A percentile compares a stretch with the other conserved stretches of the same genome.
These are phyloP conservation scores for Mucor plumbeus DNA, from an alignment of 371 early-diverging fungal species.

Conservation along the genomic window DNA sequence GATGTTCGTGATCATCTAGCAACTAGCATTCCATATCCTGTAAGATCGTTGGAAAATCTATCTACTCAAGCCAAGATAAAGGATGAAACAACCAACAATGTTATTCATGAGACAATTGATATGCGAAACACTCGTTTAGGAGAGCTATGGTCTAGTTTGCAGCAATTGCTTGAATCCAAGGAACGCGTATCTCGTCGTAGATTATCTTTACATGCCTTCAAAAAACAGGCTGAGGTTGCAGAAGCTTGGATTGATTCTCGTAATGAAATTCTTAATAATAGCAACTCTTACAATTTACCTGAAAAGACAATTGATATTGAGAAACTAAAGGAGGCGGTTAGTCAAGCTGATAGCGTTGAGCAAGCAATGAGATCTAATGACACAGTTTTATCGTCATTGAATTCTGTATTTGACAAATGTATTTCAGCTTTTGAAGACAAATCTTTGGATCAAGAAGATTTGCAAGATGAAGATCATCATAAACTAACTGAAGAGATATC, in stretches of 20 bases:
- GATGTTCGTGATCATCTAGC: conserved; percentile 35
- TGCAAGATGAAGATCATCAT: conserved; percentile 18
- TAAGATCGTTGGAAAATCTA: conserved; percentile 22
- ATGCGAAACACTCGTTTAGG: conserved; percentile 33
- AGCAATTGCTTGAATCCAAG: conserved; percentile 41
- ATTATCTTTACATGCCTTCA: conserved; percentile 34
- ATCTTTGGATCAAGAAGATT: conserved; percentile 15
- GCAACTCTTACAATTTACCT: not conserved
- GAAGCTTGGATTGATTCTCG: conserved; percentile 43
- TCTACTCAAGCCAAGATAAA: conserved; percentile 31
- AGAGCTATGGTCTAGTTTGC: conserved; percentile 37
- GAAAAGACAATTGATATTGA: conserved; percentile 13
- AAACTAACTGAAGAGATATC: conserved; percentile 14
- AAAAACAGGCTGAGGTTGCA: conserved; percentile 34
- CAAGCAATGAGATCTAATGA: conserved; percentile 35
- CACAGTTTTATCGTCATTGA: conserved; percentile 26
- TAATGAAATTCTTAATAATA: conserved; percentile 21
- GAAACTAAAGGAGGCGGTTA: conserved; percentile 33
- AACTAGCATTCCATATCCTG: conserved; percentile 40
- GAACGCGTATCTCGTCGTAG: conserved; percentile 46
- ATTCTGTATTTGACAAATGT: conserved; percentile 33
- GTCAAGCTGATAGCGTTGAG: conserved; percentile 35
- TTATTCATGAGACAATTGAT: conserved; percentile 42
- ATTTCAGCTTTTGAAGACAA: conserved; percentile 27
- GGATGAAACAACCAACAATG: conserved; percentile 45